A percentile compares a stretch with the other conserved stretches of the same genome.
These are phyloP conservation scores for Tetracladium marchalianum DNA, from an alignment of 495 filamentous ascomycete species.

Conservation along the genomic window DNA sequence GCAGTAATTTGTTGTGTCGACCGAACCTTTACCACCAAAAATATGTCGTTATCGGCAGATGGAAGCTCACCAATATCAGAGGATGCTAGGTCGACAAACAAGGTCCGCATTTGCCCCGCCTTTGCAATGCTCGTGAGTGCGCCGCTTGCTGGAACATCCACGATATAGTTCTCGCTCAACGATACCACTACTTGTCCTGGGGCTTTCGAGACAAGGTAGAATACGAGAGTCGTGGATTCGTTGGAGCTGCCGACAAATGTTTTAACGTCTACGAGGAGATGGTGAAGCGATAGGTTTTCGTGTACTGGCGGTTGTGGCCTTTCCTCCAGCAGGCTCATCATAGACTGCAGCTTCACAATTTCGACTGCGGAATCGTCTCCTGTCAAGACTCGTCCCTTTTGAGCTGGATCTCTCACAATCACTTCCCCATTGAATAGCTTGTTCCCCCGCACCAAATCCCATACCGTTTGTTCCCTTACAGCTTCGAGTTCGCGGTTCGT, in stretches of 20 bases:
- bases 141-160: slow-evolving; percentile 69
- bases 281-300: slow-evolving; percentile 68
- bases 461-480: slow-evolving; percentile 78
- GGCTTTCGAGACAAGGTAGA: slow-evolving; percentile 68
- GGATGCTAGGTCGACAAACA: slow-evolving; percentile 77
- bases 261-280: slow-evolving; percentile 77
- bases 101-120: slow-evolving; percentile 61
- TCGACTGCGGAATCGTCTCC: slow-evolving; percentile 90
- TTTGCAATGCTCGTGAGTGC: slow-evolving; percentile 48
- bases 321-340: slow-evolving; percentile 88
- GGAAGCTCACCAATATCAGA: slow-evolving; percentile 75
- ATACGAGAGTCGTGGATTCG: slow-evolving; percentile 61
- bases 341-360: slow-evolving; percentile 80
- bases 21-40: slow-evolving; percentile 74
- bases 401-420: slow-evolving; percentile 80
- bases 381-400: slow-evolving; percentile 77
- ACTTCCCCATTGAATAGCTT: slow-evolving; percentile 86
- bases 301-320: slow-evolving; percentile 47
- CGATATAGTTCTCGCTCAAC: slow-evolving; percentile 71
- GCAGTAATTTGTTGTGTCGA: slow-evolving; percentile 43
- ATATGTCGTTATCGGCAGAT: slow-evolving; percentile 57
- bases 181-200: slow-evolving; percentile 50
- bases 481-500: slow-evolving; percentile 69
- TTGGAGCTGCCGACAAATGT: slow-evolving; percentile 62
- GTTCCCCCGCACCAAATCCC: slow-evolving; percentile 89